Base-by-base conservation (phyloP, 2,329 filamentous ascomycete genomes). In the Paracoccidioides brasiliensis region DNA sequence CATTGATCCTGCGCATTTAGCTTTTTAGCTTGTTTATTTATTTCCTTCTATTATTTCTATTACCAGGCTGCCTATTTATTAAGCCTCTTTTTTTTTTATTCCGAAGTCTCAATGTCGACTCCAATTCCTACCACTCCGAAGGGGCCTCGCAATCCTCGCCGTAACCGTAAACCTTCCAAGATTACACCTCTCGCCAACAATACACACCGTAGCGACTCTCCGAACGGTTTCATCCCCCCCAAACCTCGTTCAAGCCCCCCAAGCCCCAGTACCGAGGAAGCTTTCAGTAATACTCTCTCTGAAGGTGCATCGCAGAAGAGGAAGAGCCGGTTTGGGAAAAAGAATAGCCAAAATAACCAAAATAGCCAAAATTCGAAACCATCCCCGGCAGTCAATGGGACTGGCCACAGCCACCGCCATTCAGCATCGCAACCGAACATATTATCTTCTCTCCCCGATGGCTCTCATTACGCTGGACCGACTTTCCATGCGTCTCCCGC, bases 401-500 rank as follows among this genome's bases (percentile, higher is more conserved):
- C 46, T 28, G 4, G 22, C 33, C 61, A 59, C 41, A 58, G 60
- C 9, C 65, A 70, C 60, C 67, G 65, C 30, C 65, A 69, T 57
- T 67, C 67, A 8, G 64, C 65, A 55, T 70, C 66, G 30, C 65
- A 68, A 60, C 62, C 70, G 58, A 62, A 66, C 63, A 49, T 71
- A 60, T 78, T 77, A 65, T 70, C 77, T 48, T 69, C 70, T 51
- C 40, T 64, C 44, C 71, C 69, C 52, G 67, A 71, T 52, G 69
- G 66, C 51, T 61, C 69, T 10, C 69, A 70, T 48, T 98, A 95
- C 72, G 93, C 93, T 42, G 93, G 91, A 12, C 86, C 91, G 38
- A 94, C 90, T 4, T 98, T 97, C 69, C 90, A 96, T 70, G 88
- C 90, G 43, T 97, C 93, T 7, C 93, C 93, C 22, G 91, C 90